Evolutionary conservation across 495 filamentous ascomycete species (phyloP).

Genomic region (Haplographium delicatum): DNA sequence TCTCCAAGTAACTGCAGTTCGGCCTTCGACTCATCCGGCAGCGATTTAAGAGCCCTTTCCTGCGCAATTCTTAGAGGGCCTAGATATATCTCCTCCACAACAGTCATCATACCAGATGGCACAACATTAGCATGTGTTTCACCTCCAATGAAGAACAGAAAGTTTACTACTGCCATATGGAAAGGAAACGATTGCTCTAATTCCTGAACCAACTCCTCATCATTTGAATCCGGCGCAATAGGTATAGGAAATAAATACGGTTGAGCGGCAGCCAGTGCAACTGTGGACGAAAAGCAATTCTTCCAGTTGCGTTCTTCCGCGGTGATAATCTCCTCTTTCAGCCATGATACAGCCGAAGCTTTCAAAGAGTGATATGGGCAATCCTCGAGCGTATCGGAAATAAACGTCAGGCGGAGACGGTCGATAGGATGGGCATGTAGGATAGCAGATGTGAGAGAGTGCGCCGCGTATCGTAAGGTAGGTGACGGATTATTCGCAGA

Average conservation of each 20-base stretch:
- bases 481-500: constrained; percentile 65
- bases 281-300: constrained; percentile 56
- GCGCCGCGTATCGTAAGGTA: constrained; percentile 65
- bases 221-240: constrained; percentile 10
- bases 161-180: constrained; percentile 46
- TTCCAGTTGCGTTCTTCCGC: constrained; percentile 27
- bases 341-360: constrained; percentile 77
- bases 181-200: constrained; percentile 40
- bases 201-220: constrained; percentile 32
- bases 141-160: constrained; percentile 39
- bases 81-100: constrained; percentile 27
- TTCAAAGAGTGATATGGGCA: constrained; percentile 72
- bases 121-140: constrained; percentile 20
- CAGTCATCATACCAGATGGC: constrained; percentile 20
- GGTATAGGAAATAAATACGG: constrained; percentile 45
- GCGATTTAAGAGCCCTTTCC: constrained; percentile 24
- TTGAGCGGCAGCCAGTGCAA: constrained; percentile 40
- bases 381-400: constrained; percentile 75
- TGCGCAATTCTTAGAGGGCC: constrained; percentile 18
- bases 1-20: constrained; percentile 21
- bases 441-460: constrained; percentile 63
- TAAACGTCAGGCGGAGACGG: constrained; percentile 63
- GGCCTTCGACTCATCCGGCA: constrained; percentile 10
- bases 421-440: constrained; percentile 74
- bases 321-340: constrained; percentile 75